Conservation (phyloP, 805 yeast species). For the Metschnikowia proteae region DNA sequence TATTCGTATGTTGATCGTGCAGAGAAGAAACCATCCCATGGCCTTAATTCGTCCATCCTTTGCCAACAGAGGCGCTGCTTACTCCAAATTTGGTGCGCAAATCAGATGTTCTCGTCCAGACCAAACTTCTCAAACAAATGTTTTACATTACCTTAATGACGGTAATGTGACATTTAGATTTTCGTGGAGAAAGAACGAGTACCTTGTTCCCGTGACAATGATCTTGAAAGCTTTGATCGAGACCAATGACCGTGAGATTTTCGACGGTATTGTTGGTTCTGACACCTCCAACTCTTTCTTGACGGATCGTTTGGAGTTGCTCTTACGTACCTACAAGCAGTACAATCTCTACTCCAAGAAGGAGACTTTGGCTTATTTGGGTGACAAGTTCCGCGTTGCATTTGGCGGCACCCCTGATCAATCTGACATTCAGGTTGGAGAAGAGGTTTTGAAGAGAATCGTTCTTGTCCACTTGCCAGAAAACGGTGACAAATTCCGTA, state of each 20-base stretch:
- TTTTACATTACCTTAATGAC: slow-evolving; percentile 90
- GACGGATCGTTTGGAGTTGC: slow-evolving; percentile 94
- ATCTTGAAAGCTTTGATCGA: slow-evolving; percentile 85
- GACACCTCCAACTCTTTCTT: slow-evolving; percentile 86
- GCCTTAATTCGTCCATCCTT: slow-evolving; percentile 94
- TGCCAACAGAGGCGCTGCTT: slow-evolving; percentile 87
- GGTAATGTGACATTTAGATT: slow-evolving; percentile 96
- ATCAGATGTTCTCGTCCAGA: slow-evolving; percentile 93
- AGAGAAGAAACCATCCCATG: slow-evolving; percentile 97
- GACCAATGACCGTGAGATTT: slow-evolving; percentile 90
- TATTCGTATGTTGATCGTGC: slow-evolving; percentile 95
- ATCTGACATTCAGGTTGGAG: slow-evolving; percentile 87
- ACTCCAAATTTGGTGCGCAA: slow-evolving; percentile 88
- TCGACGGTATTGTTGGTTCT: slow-evolving; percentile 92
- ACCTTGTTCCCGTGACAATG: slow-evolving; percentile 89
- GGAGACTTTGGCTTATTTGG: slow-evolving; percentile 90
- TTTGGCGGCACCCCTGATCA: slow-evolving; percentile 85
- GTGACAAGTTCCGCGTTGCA: slow-evolving; percentile 93
- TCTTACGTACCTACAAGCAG: slow-evolving; percentile 81
- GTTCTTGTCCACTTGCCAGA: slow-evolving; percentile 83
- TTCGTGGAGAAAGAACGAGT: slow-evolving; percentile 96
- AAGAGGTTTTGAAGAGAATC: slow-evolving; percentile 73
- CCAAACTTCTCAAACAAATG: slow-evolving; percentile 96
- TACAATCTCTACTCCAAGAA: slow-evolving; percentile 74
- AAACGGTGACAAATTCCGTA: slow-evolving; percentile 75